phyloP scores from a whole-genome alignment of 257 asterid species.

The Solanum appendiculatum region DNA sequence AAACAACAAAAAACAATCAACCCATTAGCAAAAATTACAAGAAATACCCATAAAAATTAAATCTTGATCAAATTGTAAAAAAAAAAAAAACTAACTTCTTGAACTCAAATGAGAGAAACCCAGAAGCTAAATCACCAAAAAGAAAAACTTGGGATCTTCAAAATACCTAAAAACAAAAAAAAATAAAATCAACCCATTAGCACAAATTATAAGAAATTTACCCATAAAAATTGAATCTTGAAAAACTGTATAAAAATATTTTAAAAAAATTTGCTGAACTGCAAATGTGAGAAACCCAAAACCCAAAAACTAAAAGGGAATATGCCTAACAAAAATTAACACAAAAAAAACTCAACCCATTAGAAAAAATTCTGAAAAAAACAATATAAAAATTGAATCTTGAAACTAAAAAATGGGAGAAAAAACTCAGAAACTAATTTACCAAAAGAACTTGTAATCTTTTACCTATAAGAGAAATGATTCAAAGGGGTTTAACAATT shows the following conservation, averaged over 20 bases:
- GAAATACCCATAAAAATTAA: background rate
- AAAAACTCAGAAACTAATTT: background rate
- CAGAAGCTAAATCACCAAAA: background rate
- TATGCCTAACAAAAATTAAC: background rate
- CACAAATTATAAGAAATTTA: background rate
- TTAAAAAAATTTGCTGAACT: background rate
- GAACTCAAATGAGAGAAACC: background rate
- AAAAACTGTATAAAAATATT: background rate
- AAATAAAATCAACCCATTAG: background rate
- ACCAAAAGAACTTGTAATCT: background rate
- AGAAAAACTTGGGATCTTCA: conserved; percentile 1
- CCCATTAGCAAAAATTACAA: background rate
- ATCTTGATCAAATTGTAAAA: background rate
- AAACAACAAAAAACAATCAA: background rate
- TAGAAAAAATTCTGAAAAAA: background rate
- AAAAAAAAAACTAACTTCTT: background rate
- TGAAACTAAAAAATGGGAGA: background rate
- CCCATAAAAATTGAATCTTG: background rate
- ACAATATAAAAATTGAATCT: background rate
- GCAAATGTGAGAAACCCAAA: background rate
- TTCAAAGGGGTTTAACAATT: background rate
- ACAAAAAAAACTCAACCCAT: background rate
- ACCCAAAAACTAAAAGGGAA: background rate
- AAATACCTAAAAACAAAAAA: background rate
- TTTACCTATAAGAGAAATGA: background rate